Conservation (phyloP, 106 monocot genomes). For the Dactylorhiza incarnata region DNA sequence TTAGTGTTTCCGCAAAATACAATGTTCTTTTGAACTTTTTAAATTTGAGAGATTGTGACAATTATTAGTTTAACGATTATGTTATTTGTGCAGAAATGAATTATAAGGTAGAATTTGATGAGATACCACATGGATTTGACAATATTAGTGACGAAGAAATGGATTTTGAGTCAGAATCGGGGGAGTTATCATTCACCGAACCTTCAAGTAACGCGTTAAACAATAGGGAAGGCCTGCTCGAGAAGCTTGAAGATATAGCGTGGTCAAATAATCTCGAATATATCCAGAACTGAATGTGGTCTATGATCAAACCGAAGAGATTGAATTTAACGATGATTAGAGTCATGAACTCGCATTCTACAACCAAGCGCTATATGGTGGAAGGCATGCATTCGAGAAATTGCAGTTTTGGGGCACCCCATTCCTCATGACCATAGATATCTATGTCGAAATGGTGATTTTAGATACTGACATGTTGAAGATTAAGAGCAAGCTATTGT, state of each 20-base stretch:
- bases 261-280: conserved; percentile 70
- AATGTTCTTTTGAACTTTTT: too few species aligned
- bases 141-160: conserved; percentile 8
- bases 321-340: conserved; percentile 82
- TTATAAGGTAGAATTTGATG: too few species aligned
- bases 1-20: too few species aligned
- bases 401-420: conserved; percentile 42
- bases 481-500: conserved; percentile 63
- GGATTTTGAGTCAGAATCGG: conserved; percentile 46
- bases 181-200: conserved; percentile 38
- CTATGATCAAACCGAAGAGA: conserved; percentile 29
- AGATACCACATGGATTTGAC: too few species aligned
- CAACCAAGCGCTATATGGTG: conserved; percentile 71
- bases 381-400: conserved; percentile 53
- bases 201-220: conserved; percentile 64
- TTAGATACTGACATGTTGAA: conserved; percentile 78
- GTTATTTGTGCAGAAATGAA: too few species aligned
- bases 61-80: too few species aligned
- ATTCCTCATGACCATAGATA: conserved; percentile 73
- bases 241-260: conserved; percentile 81
- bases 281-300: conserved; percentile 57
- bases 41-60: too few species aligned
- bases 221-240: conserved; percentile 74
- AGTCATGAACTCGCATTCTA: conserved; percentile 75
- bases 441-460: conserved; percentile 95